Base-by-base conservation (phyloP, 1,284 basidiomycete species). In the Leccinum ponderosum region DNA sequence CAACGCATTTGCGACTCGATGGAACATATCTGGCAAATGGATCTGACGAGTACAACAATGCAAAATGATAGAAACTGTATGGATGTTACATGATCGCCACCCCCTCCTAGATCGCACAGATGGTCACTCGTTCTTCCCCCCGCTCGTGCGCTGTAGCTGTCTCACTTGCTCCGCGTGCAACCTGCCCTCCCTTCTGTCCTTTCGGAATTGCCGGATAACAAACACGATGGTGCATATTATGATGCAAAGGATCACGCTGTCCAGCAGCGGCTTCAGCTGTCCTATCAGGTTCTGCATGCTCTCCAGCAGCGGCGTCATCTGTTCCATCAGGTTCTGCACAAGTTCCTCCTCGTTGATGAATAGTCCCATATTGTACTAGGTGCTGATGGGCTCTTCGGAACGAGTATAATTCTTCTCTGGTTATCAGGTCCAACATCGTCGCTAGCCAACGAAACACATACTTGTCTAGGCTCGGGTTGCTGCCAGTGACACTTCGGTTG, bases 281-380 rank as follows among this genome's bases (percentile, higher is more conserved):
- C 31, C 35, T 56, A 72, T 57, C 20, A 47, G 27, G 5, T 12
- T 51, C 14, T 52, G 62, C 44, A 35, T 35, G 12, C 33, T 35
- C 5, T 14, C 33, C 12, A 35, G 33, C 33, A 35, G 3, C 0
- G 12, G 33, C 33, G 12, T 35, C 33, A 35, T 14, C 33, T 35
- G 5, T 35, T 6, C 12, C 12, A 35, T 35, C 33, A 35, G 33
- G 33, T 14, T 35, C 12, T 35, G 33, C 33, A 64, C 67, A 0
- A 73, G 42, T 57, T 61, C 61, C 3, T 63, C 53, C 44, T 71
- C 69, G 53, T 71, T 55, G 9, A 73, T n/a, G 5, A 70, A 48
- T 3, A 72, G 14, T 4, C 64, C 70, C 69, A 70, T 70, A 70
- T 70, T 29, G 4, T 35, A 35, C 4, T 15, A 37, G 35, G 35